Evolutionary conservation across 768 basidiomycete species (phyloP).

Genomic region (Lentinus tigrinus): DNA sequence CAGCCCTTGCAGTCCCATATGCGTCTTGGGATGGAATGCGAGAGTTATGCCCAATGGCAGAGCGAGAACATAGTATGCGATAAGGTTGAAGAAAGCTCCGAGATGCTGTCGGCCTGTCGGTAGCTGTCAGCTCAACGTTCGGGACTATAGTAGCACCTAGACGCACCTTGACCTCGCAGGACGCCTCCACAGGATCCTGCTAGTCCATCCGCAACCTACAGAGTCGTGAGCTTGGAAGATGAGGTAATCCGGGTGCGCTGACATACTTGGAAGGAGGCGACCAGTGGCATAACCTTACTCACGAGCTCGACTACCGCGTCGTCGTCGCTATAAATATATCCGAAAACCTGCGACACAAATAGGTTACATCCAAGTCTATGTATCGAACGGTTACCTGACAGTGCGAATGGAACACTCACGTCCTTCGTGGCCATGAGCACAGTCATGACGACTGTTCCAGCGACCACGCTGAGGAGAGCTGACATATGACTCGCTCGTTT

Average conservation of each 20-base stretch:
- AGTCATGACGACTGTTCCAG: slow-evolving; percentile 59
- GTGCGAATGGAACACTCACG: slow-evolving; percentile 34
- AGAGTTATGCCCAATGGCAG: slow-evolving; percentile 52
- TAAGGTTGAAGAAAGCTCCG: slow-evolving; percentile 70
- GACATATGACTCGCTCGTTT: slow-evolving; percentile 61
- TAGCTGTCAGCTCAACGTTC: not conserved
- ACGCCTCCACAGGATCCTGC: slow-evolving; percentile 51
- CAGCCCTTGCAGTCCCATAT: slow-evolving; percentile 47
- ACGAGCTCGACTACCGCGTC: slow-evolving; percentile 49
- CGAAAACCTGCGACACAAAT: slow-evolving; percentile 47
- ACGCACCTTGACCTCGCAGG: slow-evolving; percentile 46
- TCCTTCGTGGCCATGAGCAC: slow-evolving; percentile 55
- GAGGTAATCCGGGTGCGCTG: not conserved
- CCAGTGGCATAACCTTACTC: slow-evolving; percentile 48
- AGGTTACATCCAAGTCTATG: not conserved
- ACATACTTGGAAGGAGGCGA: slow-evolving; percentile 52
- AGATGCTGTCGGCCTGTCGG: slow-evolving; percentile 56
- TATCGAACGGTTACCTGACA: not conserved
- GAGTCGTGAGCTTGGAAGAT: not conserved
- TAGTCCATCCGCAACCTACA: slow-evolving; percentile 49
- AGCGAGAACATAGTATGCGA: slow-evolving; percentile 60
- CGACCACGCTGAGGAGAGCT: slow-evolving; percentile 60
- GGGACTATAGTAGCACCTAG: too few species aligned
- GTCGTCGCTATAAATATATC: slow-evolving; percentile 70
- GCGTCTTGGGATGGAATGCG: slow-evolving; percentile 39